Base-by-base conservation (phyloP, 495 filamentous ascomycete genomes). In the Penicillium herquei region DNA sequence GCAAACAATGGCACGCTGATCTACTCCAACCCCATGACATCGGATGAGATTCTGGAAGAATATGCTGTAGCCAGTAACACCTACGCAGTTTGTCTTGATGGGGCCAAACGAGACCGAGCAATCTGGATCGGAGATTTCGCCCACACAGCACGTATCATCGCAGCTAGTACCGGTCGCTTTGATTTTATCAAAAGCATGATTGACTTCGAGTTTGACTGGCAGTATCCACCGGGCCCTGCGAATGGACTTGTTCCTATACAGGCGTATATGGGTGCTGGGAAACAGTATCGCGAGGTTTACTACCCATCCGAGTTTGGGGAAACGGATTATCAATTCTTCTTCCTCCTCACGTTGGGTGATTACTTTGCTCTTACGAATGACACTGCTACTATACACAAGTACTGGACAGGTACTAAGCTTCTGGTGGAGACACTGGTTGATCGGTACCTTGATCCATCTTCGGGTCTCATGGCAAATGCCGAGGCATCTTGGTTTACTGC, bases 241-340 rank as follows among this genome's bases (percentile, higher is more conserved):
- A 18, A 48, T n/a, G 57, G 57, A 13, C 40, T 51, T 14, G 52
- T 60, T 21, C 47, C 41, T 12, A 56, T 60, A 12, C 45, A 55
- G 10, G 52, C 51, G 14, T 50, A 55, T 11, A 60, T 60, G 52
- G 57, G 53, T 21, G 47, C 53, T 14, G 47, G 40, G 13, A 30
- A 14, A 32, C 18, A 55, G 32, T 60, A 43, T 43, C 49, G 49
- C 13, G 47, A 55, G 21, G 53, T 49, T 7, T 50, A 52, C 44
- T 56, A 52, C 12, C 48, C 49, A 7, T 56, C 57, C 7, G 41
- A 60, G 16, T 56, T 47, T 52, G 57, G 57, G 6, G 52, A 56
- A 35, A 56, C 63, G 35, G 69, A 72, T 48, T 71, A 71, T 50
- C 58, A 71, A 41, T 41, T 66, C 7, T 53, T 71, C 16, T 53